These are phyloP conservation scores for Plectosphaerella cucumerina DNA, from an alignment of 2,329 filamentous ascomycete genomes.

Conservation along the genomic window DNA sequence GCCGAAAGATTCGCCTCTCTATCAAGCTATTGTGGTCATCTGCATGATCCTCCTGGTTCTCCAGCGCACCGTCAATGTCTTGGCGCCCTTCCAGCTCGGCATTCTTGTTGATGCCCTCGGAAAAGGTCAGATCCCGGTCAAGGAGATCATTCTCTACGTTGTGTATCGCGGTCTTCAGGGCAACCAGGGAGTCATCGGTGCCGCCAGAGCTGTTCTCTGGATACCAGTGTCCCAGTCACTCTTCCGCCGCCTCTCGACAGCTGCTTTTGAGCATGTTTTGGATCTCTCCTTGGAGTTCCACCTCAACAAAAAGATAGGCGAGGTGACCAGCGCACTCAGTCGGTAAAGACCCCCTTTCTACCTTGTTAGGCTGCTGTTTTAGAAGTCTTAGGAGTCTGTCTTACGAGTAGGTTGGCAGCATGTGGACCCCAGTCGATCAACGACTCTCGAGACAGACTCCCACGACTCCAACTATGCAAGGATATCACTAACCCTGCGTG, in stretches of 20 bases:
- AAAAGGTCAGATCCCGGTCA: slow-evolving; percentile 34
- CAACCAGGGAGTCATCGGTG: slow-evolving; percentile 37
- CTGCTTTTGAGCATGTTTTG: slow-evolving; percentile 44
- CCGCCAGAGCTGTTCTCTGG: slow-evolving; percentile 39
- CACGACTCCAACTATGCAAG: too few species aligned
- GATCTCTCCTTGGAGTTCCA: slow-evolving; percentile 46
- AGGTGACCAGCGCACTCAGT: slow-evolving; percentile 41
- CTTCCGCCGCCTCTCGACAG: slow-evolving; percentile 36
- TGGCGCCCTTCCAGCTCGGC: slow-evolving; percentile 38
- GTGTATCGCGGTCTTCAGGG: slow-evolving; percentile 40
- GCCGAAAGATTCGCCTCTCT: slow-evolving; percentile 35
- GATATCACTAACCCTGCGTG: too few species aligned
- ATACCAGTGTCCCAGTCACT: slow-evolving; percentile 41
- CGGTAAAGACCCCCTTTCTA: too few species aligned
- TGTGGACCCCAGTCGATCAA: too few species aligned
- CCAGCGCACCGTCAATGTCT: slow-evolving; percentile 39
- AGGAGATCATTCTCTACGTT: slow-evolving; percentile 37
- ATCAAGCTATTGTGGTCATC: slow-evolving; percentile 35
- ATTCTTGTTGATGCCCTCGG: slow-evolving; percentile 34
- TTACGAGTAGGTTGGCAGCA: too few species aligned
- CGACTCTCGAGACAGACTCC: too few species aligned
- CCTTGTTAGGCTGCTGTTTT: too few species aligned
- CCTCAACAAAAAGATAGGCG: slow-evolving; percentile 45
- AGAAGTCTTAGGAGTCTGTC: too few species aligned
- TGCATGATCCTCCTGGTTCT: slow-evolving; percentile 35